Base-by-base conservation (phyloP, 2,329 filamentous ascomycete genomes). In the Monosporascus cannonballus region DNA sequence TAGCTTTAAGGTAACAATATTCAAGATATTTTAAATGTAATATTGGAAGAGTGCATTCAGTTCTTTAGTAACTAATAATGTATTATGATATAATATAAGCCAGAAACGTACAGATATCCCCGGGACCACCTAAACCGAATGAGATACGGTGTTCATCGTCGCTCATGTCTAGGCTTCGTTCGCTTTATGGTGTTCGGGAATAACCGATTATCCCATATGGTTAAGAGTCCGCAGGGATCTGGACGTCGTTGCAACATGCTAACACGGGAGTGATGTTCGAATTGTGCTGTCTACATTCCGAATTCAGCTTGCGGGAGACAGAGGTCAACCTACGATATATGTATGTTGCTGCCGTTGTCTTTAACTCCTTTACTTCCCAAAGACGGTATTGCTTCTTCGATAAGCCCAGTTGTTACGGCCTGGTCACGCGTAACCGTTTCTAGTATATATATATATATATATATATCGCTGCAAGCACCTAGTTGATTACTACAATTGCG, bases 41-140 rank as follows among this genome's bases (percentile, higher is more conserved):
- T 22, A 22, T 2, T 22, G 2, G 3, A 22, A 22, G 20, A 3
- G 20, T 22, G 2, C 20, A 22, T 22, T 22, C 20, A 2, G 20
- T 22, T 22, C 20, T 22, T 22, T 22, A 22, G 2, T 22, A 22
- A 22, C 20, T 22, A 2, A 3, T 22, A 22, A 22, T 3, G 20
- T 22, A 22, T 22, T 22, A 22, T 22, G 3, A 22, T 22, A 22
- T 22, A 2, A 22, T 22, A 22, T 22, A 3, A 22, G 22, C 11
- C 22, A 14, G 5, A 20, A 9, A 5, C 60, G 34, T 64, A 65
- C 63, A 58, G 36, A 66, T 66, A 45, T 64, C 64, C 2, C 63
- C 63, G n/a, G 63, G 62, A 14, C 63, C 62, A 22, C 63, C 62
- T 30, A 66, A 64, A 6, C 63, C 63, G 54, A 66, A 66, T 14